Evolutionary conservation across 2,329 filamentous ascomycete genomes (phyloP).

Genomic region (Hymenoscyphus linearis): DNA sequence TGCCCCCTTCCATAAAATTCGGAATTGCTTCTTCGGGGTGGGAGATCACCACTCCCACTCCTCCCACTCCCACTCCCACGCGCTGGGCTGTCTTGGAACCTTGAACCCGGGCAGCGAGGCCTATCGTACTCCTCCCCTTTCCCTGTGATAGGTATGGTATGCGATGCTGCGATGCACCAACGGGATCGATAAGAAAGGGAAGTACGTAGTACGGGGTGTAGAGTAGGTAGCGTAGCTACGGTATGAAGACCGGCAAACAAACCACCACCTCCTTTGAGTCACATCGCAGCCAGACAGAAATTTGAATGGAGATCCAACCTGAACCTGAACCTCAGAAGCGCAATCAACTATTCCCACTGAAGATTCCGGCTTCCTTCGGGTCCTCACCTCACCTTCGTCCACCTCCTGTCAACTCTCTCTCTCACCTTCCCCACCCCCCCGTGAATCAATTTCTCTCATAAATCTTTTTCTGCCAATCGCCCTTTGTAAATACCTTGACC

Average conservation of each 20-base stretch:
- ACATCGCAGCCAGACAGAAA: too few species aligned
- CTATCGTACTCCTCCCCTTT: neutral
- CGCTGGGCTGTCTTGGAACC: neutral
- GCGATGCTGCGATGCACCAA: neutral
- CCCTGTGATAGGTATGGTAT: neutral
- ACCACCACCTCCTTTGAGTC: neutral
- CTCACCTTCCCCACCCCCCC: neutral
- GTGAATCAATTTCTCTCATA: neutral
- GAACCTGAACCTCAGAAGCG: neutral
- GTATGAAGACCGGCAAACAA: neutral
- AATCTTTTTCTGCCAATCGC: neutral
- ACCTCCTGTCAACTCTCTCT: neutral
- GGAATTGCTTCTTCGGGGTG: neutral
- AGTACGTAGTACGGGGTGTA: neutral
- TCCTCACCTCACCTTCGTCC: too few species aligned
- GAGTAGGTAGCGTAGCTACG: too few species aligned
- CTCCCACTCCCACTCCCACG: neutral
- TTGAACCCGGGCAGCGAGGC: neutral
- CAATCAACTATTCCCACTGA: neutral
- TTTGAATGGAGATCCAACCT: neutral
- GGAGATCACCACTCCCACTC: neutral
- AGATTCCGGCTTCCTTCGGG: neutral
- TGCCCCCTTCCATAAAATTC: neutral
- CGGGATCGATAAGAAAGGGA: neutral
- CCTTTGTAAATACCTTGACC: neutral